Evolutionary conservation across 108 stramenopile species (phyloP), one percentile per base, ranked within the genome.

Genomic region (Thalassiosira profunda): DNA sequence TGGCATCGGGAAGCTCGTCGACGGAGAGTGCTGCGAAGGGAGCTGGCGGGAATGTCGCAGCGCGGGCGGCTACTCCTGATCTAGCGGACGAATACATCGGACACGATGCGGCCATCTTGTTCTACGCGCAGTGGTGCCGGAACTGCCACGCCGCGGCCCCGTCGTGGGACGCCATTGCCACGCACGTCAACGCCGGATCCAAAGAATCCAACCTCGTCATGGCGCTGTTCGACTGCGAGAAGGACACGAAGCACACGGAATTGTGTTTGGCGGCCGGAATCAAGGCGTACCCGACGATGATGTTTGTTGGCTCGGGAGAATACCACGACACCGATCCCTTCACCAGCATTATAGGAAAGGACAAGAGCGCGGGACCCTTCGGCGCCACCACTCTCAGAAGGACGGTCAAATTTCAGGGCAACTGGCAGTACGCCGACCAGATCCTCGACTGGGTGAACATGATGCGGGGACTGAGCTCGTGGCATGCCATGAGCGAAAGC

Each of bases 161-260:
- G 33, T 73, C 76, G 30, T 93, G 84, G 84, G 87, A 86, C 49
- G 72, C 62, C 9, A 93, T 93, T 33, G 89, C 83, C 5, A 60
- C 74, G 21, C 58, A 81, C 35, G 23, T 89, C 38, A 34, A 85
- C 40, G 92, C 92, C 8, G 92, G 89, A 45, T 72, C 64, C 0
- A 37, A n/a, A 0, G 38, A 72, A 10, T 82, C 83, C 25, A 63
- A 76, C 18, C 36, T 93, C 8, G 62, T 93, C 43, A 82, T 93
- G 92, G 87, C 86, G 5, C 41, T 89, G 12, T 90, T 93, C 64
- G 89, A 93, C 70, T 93, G 92, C 45, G 92, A 93, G 60, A 42
- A 70, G 42, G 60, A 86, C 63, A n/a, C 61, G 4, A 40, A 66
- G 14, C 92, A 90, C 55, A 47, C 53, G 37, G 34, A 64, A 60